Evolutionary conservation across 2,329 filamentous ascomycete genomes (phyloP), one percentile per base, ranked within the genome.

Genomic region (Cadophora luteo-olivacea): DNA sequence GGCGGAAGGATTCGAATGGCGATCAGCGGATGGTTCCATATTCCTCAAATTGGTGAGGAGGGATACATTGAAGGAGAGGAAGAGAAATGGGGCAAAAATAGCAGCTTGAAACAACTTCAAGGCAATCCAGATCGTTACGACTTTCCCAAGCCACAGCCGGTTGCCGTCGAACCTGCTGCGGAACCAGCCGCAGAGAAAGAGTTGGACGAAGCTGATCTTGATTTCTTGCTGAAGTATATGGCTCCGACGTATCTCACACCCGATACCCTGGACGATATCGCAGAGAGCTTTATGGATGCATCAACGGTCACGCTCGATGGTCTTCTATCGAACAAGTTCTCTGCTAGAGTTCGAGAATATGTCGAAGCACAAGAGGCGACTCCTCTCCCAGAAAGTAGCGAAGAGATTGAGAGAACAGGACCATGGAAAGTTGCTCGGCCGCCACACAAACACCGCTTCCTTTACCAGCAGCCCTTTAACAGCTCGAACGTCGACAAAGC

Each of bases 1-100:
- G 91, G 91, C 22, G 91, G 91, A 0, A 88, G 93, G 60, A 89
- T 97, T 61, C 90, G 96, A 73, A 98, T 99, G 95, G 96, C 96
- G 62, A 97, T 99, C 77, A 97, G 93, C 78, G 96, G 96, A 64
- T 99, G 96, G 96, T 99, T 97, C 80, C 96, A 99, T 80, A 98
- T 99, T 72, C 96, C 96, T 0, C 96, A 99, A 81, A 82, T 92
- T 74, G 95, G 95, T 66, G 96, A 99, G 80, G 93, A 97, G 32
- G 96, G 96, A 54, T 99, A 91, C 75, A 89, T 97, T 74, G 84
- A 92, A 77, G 96, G 95, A 4, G 86, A 96, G 65, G 95, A 98
- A 79, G 93, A 97, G 82, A 92, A 91, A 78, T 88, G 97, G 71
- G 93, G 92, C 14, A 91, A 93, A 79, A 93, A 93, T 80, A 98